Conservation (phyloP, 176 grass and related monocot species). For the Carex littledalei region DNA sequence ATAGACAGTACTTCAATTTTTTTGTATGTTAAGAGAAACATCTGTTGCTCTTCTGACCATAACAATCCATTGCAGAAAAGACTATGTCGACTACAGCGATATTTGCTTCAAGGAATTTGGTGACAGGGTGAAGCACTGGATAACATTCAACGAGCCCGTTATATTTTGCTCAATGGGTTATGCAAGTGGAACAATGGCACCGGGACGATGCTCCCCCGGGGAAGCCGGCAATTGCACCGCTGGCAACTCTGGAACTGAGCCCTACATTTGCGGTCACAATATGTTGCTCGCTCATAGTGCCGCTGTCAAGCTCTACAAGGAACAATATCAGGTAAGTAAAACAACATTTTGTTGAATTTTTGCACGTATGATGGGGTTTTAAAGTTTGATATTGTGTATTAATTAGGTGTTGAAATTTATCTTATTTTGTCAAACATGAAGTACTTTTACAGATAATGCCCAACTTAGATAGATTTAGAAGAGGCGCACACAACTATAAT, state of each 20-base stretch:
- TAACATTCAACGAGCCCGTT: conserved; percentile 51
- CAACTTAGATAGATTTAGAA: neutral
- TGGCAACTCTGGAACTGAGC: conserved; percentile 17
- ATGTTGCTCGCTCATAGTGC: conserved; percentile 29
- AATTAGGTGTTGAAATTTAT: neutral
- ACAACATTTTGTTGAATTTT: neutral
- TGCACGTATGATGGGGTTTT: neutral
- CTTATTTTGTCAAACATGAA: neutral
- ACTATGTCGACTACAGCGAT: conserved; percentile 35
- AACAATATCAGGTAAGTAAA: conserved; percentile 28
- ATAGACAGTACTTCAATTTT: neutral
- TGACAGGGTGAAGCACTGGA: conserved; percentile 60
- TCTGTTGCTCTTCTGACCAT: neutral
- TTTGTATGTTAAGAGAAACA: neutral
- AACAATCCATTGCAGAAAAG: conserved; percentile 23
- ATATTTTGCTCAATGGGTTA: conserved; percentile 34
- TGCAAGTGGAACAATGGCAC: conserved; percentile 15
- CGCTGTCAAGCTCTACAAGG: conserved; percentile 24
- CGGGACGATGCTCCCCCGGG: conserved; percentile 39
- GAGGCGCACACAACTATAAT: neutral
- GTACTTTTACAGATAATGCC: neutral
- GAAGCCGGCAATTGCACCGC: neutral
- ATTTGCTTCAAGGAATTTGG: conserved; percentile 57
- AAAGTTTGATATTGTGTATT: neutral
- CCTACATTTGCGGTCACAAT: conserved; percentile 27